phyloP scores from a whole-genome alignment of 345 rosid species.

The Hibiscus syriacus region DNA sequence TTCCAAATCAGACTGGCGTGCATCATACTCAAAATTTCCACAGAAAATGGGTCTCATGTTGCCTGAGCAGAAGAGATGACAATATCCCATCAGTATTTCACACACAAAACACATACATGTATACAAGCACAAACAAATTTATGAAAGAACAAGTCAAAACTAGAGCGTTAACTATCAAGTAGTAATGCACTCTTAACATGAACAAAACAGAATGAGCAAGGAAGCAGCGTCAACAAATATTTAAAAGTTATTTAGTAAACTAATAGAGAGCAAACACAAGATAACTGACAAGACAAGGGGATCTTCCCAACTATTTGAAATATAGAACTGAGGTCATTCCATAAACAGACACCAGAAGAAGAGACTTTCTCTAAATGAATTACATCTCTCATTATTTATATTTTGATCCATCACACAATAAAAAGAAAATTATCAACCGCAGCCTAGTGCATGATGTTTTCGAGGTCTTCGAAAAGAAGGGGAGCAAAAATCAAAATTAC shows the following conservation, averaged over 20 bases:
- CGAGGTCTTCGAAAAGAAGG: neutral
- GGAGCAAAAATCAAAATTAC: neutral
- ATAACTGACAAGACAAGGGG: neutral
- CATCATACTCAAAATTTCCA: slow-evolving; percentile 91
- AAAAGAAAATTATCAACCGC: neutral
- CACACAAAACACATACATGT: neutral
- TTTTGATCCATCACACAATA: neutral
- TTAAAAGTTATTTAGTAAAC: neutral
- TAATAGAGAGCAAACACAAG: neutral
- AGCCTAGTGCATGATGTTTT: neutral
- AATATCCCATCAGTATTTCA: neutral
- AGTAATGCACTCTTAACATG: neutral
- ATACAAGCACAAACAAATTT: neutral
- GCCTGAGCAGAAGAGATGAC: slow-evolving; percentile 14
- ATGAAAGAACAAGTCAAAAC: neutral
- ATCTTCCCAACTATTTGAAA: neutral
- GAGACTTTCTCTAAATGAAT: neutral
- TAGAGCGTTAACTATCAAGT: neutral
- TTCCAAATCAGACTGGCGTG: slow-evolving; percentile 75
- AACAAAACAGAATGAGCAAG: neutral
- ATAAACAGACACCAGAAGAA: neutral
- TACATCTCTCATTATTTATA: neutral
- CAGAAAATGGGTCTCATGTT: slow-evolving; percentile 85
- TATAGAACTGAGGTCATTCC: neutral
- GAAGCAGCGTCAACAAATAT: neutral